Conservation (phyloP, 805 yeast species). For the Saturnispora besseyi region DNA sequence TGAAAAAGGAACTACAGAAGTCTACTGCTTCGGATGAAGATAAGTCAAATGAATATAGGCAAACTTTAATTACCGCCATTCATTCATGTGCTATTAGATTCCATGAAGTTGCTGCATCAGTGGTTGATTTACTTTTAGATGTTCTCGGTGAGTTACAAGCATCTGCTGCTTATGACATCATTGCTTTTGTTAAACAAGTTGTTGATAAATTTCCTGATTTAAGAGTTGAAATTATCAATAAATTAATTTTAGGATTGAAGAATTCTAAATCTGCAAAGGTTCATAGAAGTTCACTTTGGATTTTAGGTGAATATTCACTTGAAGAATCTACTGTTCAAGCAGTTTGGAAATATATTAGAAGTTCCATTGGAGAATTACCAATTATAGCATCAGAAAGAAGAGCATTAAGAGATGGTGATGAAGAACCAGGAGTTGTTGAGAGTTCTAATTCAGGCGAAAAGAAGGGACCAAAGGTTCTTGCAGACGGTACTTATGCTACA, state of each 20-base stretch:
- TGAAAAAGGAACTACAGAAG: slow-evolving; percentile 82
- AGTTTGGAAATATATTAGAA: slow-evolving; percentile 81
- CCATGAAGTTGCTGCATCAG: slow-evolving; percentile 84
- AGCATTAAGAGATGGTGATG: slow-evolving; percentile 12
- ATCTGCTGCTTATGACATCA: slow-evolving; percentile 79
- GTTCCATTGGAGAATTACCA: slow-evolving; percentile 85
- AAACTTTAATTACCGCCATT: slow-evolving; percentile 76
- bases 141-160: slow-evolving; percentile 79
- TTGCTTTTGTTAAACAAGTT: slow-evolving; percentile 88
- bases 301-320: slow-evolving; percentile 82
- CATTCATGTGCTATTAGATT: slow-evolving; percentile 83
- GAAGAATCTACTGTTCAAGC: slow-evolving; percentile 64
- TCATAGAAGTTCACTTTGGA: slow-evolving; percentile 90
- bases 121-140: slow-evolving; percentile 80
- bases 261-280: slow-evolving; percentile 80
- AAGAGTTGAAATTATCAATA: slow-evolving; percentile 52
- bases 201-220: slow-evolving; percentile 84
- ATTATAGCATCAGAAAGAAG: slow-evolving; percentile 66
- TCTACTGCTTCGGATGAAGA: slow-evolving; percentile 69
- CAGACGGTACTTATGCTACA: slow-evolving; percentile 99
- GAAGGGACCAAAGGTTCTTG: slow-evolving; percentile 73
- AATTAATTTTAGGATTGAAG: slow-evolving; percentile 54
- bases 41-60: slow-evolving; percentile 78
- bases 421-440: slow-evolving; percentile 16
- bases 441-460: slow-evolving; percentile 22